A percentile compares a stretch with the other conserved stretches of the same genome.
Evolutionary conservation across 176 grass and related monocot genomes (phyloP).

Genomic region (Olyra latifolia): DNA sequence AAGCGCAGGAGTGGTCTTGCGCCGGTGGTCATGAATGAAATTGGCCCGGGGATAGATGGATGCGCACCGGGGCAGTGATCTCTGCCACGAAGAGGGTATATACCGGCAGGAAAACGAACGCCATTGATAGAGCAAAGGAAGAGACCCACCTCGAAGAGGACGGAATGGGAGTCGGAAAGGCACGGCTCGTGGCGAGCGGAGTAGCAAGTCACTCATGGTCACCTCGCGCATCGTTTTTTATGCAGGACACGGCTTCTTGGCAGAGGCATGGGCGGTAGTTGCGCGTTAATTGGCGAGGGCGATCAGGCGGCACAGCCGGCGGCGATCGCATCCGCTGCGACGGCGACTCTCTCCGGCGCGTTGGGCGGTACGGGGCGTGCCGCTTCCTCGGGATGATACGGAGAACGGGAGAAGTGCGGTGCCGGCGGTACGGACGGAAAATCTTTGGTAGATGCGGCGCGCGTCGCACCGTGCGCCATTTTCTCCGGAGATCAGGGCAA

Average conservation of each 20-base stretch:
- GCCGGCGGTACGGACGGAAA: neutral
- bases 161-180: neutral
- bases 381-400: too few relatives aligned
- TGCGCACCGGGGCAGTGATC: neutral
- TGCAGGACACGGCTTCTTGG: neutral
- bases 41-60: neutral
- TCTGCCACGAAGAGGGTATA: neutral
- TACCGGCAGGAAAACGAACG: neutral
- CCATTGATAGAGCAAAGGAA: neutral
- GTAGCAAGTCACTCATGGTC: neutral
- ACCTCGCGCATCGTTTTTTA: neutral
- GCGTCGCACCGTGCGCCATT: neutral
- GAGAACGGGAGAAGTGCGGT: too few relatives aligned
- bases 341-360: neutral
- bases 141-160: neutral
- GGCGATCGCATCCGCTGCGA: neutral
- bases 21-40: neutral
- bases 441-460: neutral
- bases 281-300: constrained; percentile 3
- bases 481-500: constrained; percentile 1
- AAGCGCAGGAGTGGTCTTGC: neutral
- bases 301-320: neutral
- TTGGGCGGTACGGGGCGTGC: neutral
- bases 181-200: neutral
- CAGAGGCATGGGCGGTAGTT: neutral